phyloP scores from a whole-genome alignment of 345 rosid genomes.

The Corchorus capsularis region DNA sequence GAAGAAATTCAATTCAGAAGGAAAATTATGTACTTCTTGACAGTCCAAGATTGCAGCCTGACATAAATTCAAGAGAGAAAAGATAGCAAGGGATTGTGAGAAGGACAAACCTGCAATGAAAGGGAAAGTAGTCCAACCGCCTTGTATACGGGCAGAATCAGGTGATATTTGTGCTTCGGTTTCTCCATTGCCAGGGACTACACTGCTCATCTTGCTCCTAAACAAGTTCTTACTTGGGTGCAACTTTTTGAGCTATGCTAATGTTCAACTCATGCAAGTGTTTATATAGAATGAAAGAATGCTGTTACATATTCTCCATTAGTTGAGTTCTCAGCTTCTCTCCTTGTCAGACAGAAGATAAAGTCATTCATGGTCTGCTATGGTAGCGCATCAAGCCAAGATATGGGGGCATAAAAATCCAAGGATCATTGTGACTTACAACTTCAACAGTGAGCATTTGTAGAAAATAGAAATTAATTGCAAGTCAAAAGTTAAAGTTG shows the following conservation, averaged over 20 bases:
- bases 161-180: slow-evolving; percentile 19
- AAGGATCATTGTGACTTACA: neutral
- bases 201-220: neutral
- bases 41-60: neutral
- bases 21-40: neutral
- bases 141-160: slow-evolving; percentile 27
- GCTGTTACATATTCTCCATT: slow-evolving; percentile 15
- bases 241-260: neutral
- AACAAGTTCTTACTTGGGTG: neutral
- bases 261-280: neutral
- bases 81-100: neutral
- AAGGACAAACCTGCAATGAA: slow-evolving; percentile 45
- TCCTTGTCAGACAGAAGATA: slow-evolving; percentile 6
- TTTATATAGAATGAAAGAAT: slow-evolving; percentile 6
- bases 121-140: slow-evolving; percentile 56
- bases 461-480: neutral
- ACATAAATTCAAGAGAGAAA: neutral
- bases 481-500: slow-evolving; percentile 5
- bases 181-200: neutral
- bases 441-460: neutral
- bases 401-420: slow-evolving; percentile 7
- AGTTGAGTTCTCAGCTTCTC: neutral
- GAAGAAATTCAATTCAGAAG: slow-evolving; percentile 3
- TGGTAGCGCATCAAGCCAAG: neutral
- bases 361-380: neutral